Evolutionary conservation across 2,329 filamentous ascomycete genomes (phyloP), one percentile per base, ranked within the genome.

Genomic region (Aspergillus pseudotamarii): DNA sequence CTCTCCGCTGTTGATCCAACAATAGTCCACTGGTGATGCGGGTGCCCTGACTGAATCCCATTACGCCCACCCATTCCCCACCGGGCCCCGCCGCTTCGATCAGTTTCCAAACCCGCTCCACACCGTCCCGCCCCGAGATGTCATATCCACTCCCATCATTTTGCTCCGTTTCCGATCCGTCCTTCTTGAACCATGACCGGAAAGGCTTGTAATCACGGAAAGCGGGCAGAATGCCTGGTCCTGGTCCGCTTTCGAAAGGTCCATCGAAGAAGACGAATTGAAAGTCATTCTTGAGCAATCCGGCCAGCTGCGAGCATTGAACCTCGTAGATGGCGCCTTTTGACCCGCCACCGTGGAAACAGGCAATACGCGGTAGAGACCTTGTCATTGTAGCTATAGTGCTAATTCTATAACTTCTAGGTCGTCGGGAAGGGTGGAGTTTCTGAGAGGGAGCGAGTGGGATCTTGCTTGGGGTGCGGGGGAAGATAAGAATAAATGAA

Each of bases 271-370:
- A 71, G 12, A 70, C 66, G 23, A 71, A 53, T 11, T 64, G 58
- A 58, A 68, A 68, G 26, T 68, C 62, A 4, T 60, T 26, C 2
- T 62, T 32, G 21, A 71, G 67, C 14, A 64, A 58, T 2, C 59
- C 53, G 30, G 60, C 50, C 6, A 71, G 64, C 38, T 67, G 65
- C 1, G 61, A 32, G 55, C 68, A 70, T 66, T 71, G 69, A 28
- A 68, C 36, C 9, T 64, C 34, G 62, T 64, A 70, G 61, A 71
- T 67, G 12, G 62, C 19, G 48, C 60, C 58, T 23, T 59, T 65
- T 32, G 68, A 69, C 58, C 69, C 69, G 30, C 65, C 64, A 56
- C 69, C 69, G 63, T 71, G 69, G 60, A 71, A 71, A 46, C 68
- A 69, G 46, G 69, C 69, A 41, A 71, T 71, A 34, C 67, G 67